A percentile compares a stretch with the other conserved stretches of the same genome.
Conservation (phyloP, 176 grass and related monocot species). For the Oryza punctata region DNA sequence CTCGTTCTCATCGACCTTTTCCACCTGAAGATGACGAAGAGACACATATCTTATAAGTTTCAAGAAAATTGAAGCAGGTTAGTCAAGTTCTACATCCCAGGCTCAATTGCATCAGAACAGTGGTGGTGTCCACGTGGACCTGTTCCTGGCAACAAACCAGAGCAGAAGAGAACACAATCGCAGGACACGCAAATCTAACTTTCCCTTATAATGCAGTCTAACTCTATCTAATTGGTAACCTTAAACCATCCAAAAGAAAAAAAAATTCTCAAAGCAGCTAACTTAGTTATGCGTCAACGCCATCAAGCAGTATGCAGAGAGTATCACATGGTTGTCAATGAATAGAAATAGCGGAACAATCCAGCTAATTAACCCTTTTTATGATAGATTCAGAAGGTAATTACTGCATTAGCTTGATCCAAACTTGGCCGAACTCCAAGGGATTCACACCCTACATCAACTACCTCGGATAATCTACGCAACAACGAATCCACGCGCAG, state of each 20-base stretch:
- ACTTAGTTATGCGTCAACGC: neutral
- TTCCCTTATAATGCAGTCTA: neutral
- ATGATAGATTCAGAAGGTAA: neutral
- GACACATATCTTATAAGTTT: neutral
- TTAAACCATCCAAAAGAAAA: neutral
- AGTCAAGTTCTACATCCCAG: neutral
- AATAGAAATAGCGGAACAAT: neutral
- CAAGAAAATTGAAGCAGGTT: neutral
- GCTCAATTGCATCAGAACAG: no score
- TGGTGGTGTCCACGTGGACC: neutral
- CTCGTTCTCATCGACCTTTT: slow-evolving; percentile 90
- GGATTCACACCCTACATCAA: neutral
- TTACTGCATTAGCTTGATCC: neutral
- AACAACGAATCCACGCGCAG: neutral
- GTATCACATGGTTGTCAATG: neutral
- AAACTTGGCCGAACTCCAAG: neutral
- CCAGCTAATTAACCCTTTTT: no score
- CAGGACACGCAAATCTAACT: neutral
- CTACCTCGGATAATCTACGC: neutral
- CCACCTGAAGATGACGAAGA: slow-evolving; percentile 50
- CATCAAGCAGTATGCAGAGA: neutral
- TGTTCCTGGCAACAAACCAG: neutral
- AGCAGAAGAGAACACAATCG: neutral
- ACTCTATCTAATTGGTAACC: slow-evolving; percentile 3
- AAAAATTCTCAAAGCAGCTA: neutral